A percentile compares a stretch with the other conserved stretches of the same genome.
Evolutionary conservation across 768 basidiomycete species (phyloP).

Genomic region (Amanita rubescens): DNA sequence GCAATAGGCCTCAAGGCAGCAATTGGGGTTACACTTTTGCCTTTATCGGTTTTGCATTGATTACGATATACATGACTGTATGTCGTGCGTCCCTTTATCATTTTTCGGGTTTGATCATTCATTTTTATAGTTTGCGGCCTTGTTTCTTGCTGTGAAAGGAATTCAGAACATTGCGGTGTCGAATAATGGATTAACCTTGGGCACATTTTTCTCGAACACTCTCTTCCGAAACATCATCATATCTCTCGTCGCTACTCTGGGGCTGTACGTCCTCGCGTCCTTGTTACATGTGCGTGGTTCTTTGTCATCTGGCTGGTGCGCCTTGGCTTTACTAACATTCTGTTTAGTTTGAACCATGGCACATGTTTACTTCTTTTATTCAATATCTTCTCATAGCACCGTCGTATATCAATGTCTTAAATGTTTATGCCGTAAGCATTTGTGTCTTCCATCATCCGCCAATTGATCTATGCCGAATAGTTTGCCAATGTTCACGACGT

Average conservation of each 20-base stretch:
- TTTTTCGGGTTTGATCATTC: background rate
- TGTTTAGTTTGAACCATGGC: conserved; percentile 90
- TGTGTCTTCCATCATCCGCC: background rate
- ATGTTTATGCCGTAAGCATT: conserved; percentile 69
- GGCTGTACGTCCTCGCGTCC: conserved; percentile 79
- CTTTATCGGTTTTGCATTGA: conserved; percentile 79
- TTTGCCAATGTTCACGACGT: conserved; percentile 89
- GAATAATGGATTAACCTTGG: conserved; percentile 39
- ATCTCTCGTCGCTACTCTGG: conserved; percentile 81
- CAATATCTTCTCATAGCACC: conserved; percentile 91
- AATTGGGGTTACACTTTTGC: conserved; percentile 83
- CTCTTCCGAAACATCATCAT: conserved; percentile 85
- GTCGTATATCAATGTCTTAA: conserved; percentile 88
- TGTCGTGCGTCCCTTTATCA: conserved; percentile 12
- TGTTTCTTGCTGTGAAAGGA: conserved; percentile 80
- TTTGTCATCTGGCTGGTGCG: background rate
- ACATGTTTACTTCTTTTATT: conserved; percentile 95
- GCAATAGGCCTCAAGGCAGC: conserved; percentile 87
- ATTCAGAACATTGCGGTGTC: conserved; percentile 50
- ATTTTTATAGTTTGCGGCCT: conserved; percentile 54
- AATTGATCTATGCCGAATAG: conserved; percentile 22
- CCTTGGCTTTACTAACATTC: background rate
- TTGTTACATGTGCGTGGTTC: conserved; percentile 71
- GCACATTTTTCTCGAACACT: conserved; percentile 64
- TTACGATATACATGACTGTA: conserved; percentile 97